These are phyloP conservation scores for Candida golubevii DNA, from an alignment of 805 yeast genomes.

Conservation along the genomic window DNA sequence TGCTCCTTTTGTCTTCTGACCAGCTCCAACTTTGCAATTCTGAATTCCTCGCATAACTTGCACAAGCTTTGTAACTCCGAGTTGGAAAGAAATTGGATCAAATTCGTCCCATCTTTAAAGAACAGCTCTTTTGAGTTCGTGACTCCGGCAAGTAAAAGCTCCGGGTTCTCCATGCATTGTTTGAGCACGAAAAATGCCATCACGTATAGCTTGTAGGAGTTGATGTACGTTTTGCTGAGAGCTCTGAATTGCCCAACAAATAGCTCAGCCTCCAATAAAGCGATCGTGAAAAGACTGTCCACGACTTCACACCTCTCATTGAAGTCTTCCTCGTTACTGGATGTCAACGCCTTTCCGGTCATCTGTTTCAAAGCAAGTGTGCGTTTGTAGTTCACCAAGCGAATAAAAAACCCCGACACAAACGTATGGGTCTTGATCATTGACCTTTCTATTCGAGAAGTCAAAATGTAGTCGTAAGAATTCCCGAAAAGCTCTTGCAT, in stretches of 20 bases:
- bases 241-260: slow-evolving; percentile 40
- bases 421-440: slow-evolving; percentile 41
- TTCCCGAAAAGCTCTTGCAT: slow-evolving; percentile 39
- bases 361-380: slow-evolving; percentile 21
- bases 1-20: slow-evolving; percentile 15
- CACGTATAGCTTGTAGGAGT: slow-evolving; percentile 38
- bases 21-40: slow-evolving; percentile 28
- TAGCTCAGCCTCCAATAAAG: slow-evolving; percentile 36
- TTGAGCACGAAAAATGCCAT: slow-evolving; percentile 37
- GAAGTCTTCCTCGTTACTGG: slow-evolving; percentile 8
- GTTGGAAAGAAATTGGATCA: slow-evolving; percentile 34
- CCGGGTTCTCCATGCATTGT: slow-evolving; percentile 40
- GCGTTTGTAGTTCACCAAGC: slow-evolving; percentile 36
- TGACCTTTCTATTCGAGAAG: slow-evolving; percentile 34
- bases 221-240: slow-evolving; percentile 34
- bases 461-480: slow-evolving; percentile 34
- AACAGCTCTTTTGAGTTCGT: slow-evolving; percentile 23
- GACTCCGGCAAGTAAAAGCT: slow-evolving; percentile 30
- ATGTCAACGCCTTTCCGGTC: slow-evolving; percentile 6
- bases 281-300: slow-evolving; percentile 28
- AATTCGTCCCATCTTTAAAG: slow-evolving; percentile 35
- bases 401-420: slow-evolving; percentile 34
- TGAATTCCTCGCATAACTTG: slow-evolving; percentile 36
- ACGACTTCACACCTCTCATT: slow-evolving; percentile 26
- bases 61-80: slow-evolving; percentile 34